Evolutionary conservation across 106 monocot species (phyloP), one percentile per base, ranked within the genome.

Genomic region (Acorus gramineus): DNA sequence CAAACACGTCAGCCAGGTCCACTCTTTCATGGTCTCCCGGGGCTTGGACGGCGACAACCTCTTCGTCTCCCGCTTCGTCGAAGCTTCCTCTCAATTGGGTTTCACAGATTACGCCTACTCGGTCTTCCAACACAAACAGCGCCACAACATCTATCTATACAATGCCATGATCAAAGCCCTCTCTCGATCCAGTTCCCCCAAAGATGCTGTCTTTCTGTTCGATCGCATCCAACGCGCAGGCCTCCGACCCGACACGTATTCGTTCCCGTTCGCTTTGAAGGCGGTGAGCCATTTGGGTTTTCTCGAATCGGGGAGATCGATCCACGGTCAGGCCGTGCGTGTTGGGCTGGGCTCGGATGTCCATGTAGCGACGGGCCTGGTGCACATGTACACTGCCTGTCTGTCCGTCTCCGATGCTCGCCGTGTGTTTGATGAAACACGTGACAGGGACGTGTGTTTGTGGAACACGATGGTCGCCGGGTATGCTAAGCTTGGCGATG

Each of bases 401-500:
- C 59, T 72, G 3, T 44, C 11, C 3, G 6, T 83, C 3, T 10
- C 4, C 3, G 68, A 66, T 59, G 86, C 86, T 42, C 81, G 81
- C 11, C 42, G 7, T 8, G 6, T 94, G 81, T 94, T 94, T 43
- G 81, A 89, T 59, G 81, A 59, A 78, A 79, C 74, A 45, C 14
- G 44, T 50, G 60, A 52, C 3, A 81, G 66, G 51, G 89, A 84
- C 63, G 64, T 73, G 46, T 67, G 79, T 61, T 11, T 79, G 11
- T 89, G 85, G 85, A 94, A 89, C 60, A 75, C 84, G 1, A 81
- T 94, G 86, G 46, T 82, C 59, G 77, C 79, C 2, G 93, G 86
- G 0, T 82, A 76, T 59, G 70, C 65, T 46, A 83, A 71, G 72
- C 44, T 52, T 47, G 83, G 85, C 47, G 76, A 86, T 47, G 47